These are phyloP conservation scores for Simplicillium sp. DNA, from an alignment of 2,329 filamentous ascomycete species.

Conservation along the genomic window DNA sequence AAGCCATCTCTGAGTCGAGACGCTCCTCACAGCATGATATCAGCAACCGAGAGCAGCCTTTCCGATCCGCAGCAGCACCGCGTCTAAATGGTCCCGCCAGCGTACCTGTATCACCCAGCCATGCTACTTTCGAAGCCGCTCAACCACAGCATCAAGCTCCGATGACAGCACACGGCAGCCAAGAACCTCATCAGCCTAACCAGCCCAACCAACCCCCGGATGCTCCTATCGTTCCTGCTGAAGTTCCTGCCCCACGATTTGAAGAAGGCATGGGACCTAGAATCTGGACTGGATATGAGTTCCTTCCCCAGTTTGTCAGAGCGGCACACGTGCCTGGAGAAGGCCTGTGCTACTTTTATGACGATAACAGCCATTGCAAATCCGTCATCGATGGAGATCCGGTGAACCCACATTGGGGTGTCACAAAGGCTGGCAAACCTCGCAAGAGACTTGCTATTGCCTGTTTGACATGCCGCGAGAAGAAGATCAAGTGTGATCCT, in stretches of 20 bases:
- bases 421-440: conserved; percentile 89
- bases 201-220: conserved; percentile 16
- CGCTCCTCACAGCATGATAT: no score
- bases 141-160: no score
- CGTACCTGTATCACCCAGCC: conserved; percentile 5
- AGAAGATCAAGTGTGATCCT: conserved; percentile 96
- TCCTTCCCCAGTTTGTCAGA: conserved; percentile 55
- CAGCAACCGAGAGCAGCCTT: no score
- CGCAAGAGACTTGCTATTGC: conserved; percentile 84
- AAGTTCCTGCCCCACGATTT: no score
- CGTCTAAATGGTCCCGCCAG: conserved; percentile 11
- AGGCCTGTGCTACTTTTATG: conserved; percentile 76
- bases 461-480: conserved; percentile 88
- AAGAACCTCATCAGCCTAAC: conserved; percentile 12
- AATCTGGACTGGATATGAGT: conserved; percentile 61
- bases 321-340: conserved; percentile 64
- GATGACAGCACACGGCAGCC: no score
- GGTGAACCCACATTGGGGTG: conserved; percentile 87
- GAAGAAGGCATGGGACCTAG: conserved; percentile 38
- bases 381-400: conserved; percentile 76
- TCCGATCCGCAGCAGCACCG: no score
- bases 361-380: conserved; percentile 74
- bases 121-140: no score
- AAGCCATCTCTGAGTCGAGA: conserved; percentile 29
- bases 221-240: conserved; percentile 7